Conservation (phyloP, 1,139 yeast genomes). For the Torulaspora globosa region DNA sequence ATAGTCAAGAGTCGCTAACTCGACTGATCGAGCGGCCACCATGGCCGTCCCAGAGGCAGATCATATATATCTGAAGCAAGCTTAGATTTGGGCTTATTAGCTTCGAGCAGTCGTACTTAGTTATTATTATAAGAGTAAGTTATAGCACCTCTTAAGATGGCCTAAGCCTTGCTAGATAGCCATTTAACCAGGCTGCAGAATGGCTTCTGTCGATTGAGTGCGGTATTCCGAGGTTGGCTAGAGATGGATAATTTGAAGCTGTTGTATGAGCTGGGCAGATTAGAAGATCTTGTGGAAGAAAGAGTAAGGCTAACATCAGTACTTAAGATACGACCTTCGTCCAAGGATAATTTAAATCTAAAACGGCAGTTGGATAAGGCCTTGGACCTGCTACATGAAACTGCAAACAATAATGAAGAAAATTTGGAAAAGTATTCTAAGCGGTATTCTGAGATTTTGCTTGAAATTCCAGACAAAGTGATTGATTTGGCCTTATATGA, state of each 20-base stretch:
- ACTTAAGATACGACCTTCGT: slow-evolving; percentile 27
- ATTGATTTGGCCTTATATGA: slow-evolving; percentile 19
- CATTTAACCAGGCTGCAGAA: neutral
- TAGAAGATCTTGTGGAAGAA: slow-evolving; percentile 31
- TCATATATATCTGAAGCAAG: neutral
- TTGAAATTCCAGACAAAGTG: slow-evolving; percentile 16
- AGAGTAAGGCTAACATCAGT: slow-evolving; percentile 24
- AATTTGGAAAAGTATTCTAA: slow-evolving; percentile 1
- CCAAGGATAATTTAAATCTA: slow-evolving; percentile 25
- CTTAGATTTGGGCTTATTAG: neutral
- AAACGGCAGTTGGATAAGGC: slow-evolving; percentile 24
- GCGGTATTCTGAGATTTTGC: slow-evolving; percentile 13
- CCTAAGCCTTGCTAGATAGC: neutral
- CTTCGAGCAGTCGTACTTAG: neutral
- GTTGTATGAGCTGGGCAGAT: slow-evolving; percentile 28
- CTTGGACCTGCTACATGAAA: slow-evolving; percentile 19
- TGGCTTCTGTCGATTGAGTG: neutral
- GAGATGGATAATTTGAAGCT: slow-evolving; percentile 25
- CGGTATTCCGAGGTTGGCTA: neutral
- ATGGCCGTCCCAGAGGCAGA: neutral
- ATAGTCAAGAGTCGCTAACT: too few species aligned
- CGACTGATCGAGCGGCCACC: neutral
- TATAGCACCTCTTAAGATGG: neutral
- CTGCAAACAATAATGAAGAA: neutral
- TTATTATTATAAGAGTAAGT: neutral